phyloP scores from a whole-genome alignment of 495 filamentous ascomycete genomes.

The Tetracladium setigerum region DNA sequence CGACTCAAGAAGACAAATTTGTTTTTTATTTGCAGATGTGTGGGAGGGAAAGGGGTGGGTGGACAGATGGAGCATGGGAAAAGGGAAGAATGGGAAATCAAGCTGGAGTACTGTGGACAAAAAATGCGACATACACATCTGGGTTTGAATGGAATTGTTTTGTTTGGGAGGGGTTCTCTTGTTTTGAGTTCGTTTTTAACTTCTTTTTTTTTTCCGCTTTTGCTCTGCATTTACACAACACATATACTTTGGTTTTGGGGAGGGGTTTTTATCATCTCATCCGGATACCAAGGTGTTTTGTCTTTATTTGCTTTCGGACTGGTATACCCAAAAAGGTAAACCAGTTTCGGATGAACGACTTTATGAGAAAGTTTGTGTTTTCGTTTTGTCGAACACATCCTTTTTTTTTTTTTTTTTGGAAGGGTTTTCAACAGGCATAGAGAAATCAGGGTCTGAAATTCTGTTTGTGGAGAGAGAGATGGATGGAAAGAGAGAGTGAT shows the following conservation, averaged over 20 bases:
- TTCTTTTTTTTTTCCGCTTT: background rate
- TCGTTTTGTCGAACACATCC: background rate
- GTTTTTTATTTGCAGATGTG: background rate
- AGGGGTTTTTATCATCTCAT: background rate
- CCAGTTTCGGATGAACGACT: too few relatives aligned
- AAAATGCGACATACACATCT: conserved; percentile 11
- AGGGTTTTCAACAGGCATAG: too few relatives aligned
- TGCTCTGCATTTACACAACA: background rate
- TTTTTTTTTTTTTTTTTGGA: conserved; percentile 8
- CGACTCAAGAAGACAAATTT: background rate
- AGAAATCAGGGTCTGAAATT: too few relatives aligned
- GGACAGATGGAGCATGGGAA: background rate
- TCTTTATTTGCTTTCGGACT: conserved; percentile 1
- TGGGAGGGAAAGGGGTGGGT: background rate
- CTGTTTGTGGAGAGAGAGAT: too few relatives aligned
- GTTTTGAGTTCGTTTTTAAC: background rate
- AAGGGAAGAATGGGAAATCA: background rate
- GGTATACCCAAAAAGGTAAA: too few relatives aligned
- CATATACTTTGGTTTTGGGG: background rate
- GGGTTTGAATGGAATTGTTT: background rate
- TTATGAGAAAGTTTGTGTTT: conserved; percentile 11
- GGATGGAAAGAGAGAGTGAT: too few relatives aligned
- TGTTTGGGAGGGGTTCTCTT: background rate
- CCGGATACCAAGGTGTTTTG: background rate
- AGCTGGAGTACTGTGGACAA: background rate